phyloP scores from a whole-genome alignment of 2,329 filamentous ascomycete genomes.

The Cercospora sp. region DNA sequence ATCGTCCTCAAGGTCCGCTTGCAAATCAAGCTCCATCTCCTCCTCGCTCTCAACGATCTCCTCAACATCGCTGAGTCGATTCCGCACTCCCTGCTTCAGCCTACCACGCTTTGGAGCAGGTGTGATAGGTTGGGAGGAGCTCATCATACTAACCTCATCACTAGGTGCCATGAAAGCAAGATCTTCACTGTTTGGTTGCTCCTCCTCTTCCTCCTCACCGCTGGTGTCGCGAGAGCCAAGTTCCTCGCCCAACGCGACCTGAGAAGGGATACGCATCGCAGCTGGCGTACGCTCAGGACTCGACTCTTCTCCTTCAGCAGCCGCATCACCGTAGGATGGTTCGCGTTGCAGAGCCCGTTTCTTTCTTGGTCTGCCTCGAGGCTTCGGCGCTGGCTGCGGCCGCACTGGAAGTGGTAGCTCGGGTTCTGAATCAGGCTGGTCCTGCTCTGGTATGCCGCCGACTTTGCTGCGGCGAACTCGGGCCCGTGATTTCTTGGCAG shows the following conservation, averaged over 20 bases:
- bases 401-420: conserved; percentile 14
- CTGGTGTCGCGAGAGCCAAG: conserved; percentile 49
- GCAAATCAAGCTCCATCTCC: conserved; percentile 11
- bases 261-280: conserved; percentile 39
- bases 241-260: conserved; percentile 35
- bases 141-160: conserved; percentile 38
- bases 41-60: conserved; percentile 20
- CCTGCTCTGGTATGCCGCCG: background rate
- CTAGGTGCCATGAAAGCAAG: conserved; percentile 50
- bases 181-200: conserved; percentile 49
- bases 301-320: conserved; percentile 38
- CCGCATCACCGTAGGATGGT: conserved; percentile 33
- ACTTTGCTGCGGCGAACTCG: conserved; percentile 10
- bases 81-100: conserved; percentile 21
- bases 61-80: conserved; percentile 17
- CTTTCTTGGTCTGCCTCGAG: conserved; percentile 26
- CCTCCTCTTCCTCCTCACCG: conserved; percentile 46
- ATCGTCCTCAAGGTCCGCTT: conserved; percentile 5
- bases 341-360: conserved; percentile 23
- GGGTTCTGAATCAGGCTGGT: conserved; percentile 15
- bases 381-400: conserved; percentile 10
- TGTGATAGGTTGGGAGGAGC: conserved; percentile 31
- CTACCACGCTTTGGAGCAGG: conserved; percentile 19
- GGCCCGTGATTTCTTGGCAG: conserved; percentile 21
- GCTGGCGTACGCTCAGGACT: conserved; percentile 40